Evolutionary conservation across 2,329 filamentous ascomycete species (phyloP), one percentile per base, ranked within the genome.

Genomic region (Anthostomella pinea): DNA sequence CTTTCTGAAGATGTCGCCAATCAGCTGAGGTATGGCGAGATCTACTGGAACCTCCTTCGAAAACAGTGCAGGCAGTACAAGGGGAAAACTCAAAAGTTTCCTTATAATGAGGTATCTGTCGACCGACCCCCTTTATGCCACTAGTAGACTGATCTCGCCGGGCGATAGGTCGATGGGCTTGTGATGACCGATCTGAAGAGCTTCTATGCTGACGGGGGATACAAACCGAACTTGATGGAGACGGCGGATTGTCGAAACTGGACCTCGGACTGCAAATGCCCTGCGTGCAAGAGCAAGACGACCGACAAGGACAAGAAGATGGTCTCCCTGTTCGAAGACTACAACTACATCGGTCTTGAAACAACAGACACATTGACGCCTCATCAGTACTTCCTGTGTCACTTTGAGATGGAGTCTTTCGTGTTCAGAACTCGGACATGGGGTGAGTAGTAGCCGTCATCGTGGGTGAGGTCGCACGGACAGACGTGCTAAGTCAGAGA

Each of bases 371-470:
- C 9, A 3, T 8, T 49, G 4, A 36, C 43, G 8, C 5, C 16
- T 9, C 46, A 45, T 8, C 29, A 45, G 21, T 52, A 48, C 23
- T 37, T 54, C 2, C 38, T 54, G 4, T 53, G 46, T 25, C 27
- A 31, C 4, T 16, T 8, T 2, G 16, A 35, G 8, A 41, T 51
- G 1, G 11, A 8, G 1, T 43, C 38, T 3, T 54, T 46, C 25
- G 46, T 53, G 2, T 54, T 54, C 31, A 42, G 39, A 16, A 42
- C 39, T 4, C 41, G 46, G 14, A 31, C n/a, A 18, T 54, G 52
- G 50, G 38, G 48, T 54, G n/a, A n/a, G n/a, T n/a, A 41, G 48
- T 33, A 15, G 13, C 9, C 5, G n/a, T n/a, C n/a, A n/a, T n/a
- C n/a, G n/a, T n/a, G n/a, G n/a, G 6, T 8, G 25, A 27, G 4